A percentile compares a stretch with the other conserved stretches of the same genome.
Evolutionary conservation across 2,329 filamentous ascomycete species (phyloP).

Genomic region (Tolypocladium endophyticum): DNA sequence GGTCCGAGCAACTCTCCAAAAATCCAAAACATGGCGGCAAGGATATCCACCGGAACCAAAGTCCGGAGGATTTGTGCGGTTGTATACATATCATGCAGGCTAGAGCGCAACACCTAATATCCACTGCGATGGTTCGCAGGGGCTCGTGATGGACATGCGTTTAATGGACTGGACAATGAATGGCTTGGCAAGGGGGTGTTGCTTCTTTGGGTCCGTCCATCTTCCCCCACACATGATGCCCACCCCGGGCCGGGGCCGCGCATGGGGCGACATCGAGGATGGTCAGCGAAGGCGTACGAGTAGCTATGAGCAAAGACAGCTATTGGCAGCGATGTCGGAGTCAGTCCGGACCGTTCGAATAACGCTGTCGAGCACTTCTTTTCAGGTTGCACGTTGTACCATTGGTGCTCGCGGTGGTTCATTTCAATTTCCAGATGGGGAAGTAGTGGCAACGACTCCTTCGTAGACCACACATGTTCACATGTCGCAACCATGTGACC

Average conservation of each 20-base stretch:
- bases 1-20: neutral
- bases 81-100: neutral
- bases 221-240: neutral
- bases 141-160: neutral
- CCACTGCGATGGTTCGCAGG: neutral
- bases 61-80: neutral
- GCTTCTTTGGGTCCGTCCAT: neutral
- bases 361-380: too few species aligned
- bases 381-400: too few species aligned
- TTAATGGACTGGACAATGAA: neutral
- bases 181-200: neutral
- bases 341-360: too few species aligned
- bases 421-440: too few species aligned
- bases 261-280: neutral
- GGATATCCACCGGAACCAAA: neutral
- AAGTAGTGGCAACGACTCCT: neutral
- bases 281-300: neutral
- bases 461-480: too few species aligned
- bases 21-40: neutral
- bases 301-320: neutral
- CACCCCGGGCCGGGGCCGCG: neutral
- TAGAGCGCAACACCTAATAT: neutral
- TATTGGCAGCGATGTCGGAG: too few species aligned
- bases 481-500: neutral
- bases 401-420: too few species aligned